These are phyloP conservation scores for Fusarium anthophilum DNA, from an alignment of 2,329 filamentous ascomycete genomes.

Conservation along the genomic window DNA sequence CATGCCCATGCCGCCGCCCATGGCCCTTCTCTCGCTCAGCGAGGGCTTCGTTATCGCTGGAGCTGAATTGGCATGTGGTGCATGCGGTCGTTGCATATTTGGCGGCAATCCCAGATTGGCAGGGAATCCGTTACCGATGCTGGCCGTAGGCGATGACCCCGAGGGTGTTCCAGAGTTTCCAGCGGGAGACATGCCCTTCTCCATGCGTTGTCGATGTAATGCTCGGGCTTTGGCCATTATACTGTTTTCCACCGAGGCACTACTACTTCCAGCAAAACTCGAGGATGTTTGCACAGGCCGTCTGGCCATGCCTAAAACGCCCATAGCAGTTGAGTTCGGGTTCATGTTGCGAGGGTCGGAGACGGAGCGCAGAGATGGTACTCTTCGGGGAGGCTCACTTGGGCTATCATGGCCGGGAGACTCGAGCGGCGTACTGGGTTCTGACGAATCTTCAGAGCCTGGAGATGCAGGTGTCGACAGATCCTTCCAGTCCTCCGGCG, in stretches of 20 bases:
- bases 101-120: conserved; percentile 54
- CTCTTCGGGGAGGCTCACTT: conserved; percentile 56
- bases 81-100: conserved; percentile 56
- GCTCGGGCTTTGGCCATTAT: conserved; percentile 60
- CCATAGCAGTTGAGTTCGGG: conserved; percentile 84
- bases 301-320: conserved; percentile 74
- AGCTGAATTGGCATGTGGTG: conserved; percentile 62
- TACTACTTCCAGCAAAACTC: conserved; percentile 45
- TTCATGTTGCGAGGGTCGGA: conserved; percentile 74
- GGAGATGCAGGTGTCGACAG: conserved; percentile 54
- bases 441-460: conserved; percentile 57
- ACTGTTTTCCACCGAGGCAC: conserved; percentile 49
- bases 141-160: conserved; percentile 47
- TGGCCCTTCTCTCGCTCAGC: conserved; percentile 72
- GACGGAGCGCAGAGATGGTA: conserved; percentile 68
- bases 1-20: conserved; percentile 53
- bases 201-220: conserved; percentile 57
- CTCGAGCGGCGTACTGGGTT: conserved; percentile 60
- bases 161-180: conserved; percentile 45
- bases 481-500: conserved; percentile 57
- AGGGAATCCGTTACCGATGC: conserved; percentile 55
- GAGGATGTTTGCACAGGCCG: conserved; percentile 58
- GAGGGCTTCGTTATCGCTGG: conserved; percentile 63
- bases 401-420: conserved; percentile 47
- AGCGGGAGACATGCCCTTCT: conserved; percentile 52